These are phyloP conservation scores for Ophiostoma himal-ulmi DNA, from an alignment of 2,329 filamentous ascomycete genomes.

Conservation along the genomic window DNA sequence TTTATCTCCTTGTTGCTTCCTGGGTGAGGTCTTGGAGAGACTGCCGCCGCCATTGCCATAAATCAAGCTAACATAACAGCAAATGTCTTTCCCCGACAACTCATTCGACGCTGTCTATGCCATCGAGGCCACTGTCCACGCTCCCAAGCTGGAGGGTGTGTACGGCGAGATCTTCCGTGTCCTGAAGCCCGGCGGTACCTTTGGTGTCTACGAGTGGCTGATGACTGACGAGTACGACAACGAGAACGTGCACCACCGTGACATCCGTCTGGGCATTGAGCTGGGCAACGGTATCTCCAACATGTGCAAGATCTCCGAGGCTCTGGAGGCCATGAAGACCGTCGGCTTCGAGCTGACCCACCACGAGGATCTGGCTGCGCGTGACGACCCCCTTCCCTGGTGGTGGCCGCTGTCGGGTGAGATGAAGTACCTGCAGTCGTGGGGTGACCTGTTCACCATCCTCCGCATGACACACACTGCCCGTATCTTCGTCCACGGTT, in stretches of 20 bases:
- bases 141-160: slow-evolving; percentile 81
- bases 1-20: background rate
- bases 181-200: slow-evolving; percentile 89
- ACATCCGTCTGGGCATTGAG: slow-evolving; percentile 91
- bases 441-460: slow-evolving; percentile 76
- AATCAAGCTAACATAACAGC: slow-evolving; percentile 32
- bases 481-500: slow-evolving; percentile 65
- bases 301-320: slow-evolving; percentile 78
- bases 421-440: slow-evolving; percentile 72
- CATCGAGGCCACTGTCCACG: slow-evolving; percentile 95
- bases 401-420: slow-evolving; percentile 89
- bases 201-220: slow-evolving; percentile 98
- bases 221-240: slow-evolving; percentile 97
- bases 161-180: slow-evolving; percentile 94
- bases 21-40: background rate
- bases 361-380: slow-evolving; percentile 79
- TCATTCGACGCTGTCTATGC: slow-evolving; percentile 92
- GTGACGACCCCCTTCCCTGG: slow-evolving; percentile 74
- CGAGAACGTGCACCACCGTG: slow-evolving; percentile 74
- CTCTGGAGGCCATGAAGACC: slow-evolving; percentile 71
- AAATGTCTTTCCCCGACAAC: slow-evolving; percentile 93
- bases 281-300: slow-evolving; percentile 94
- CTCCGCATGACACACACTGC: slow-evolving; percentile 84
- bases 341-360: slow-evolving; percentile 80
- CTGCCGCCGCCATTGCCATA: background rate